These are phyloP conservation scores for Colletotrichum lini DNA, from an alignment of 2,329 filamentous ascomycete species.

Conservation along the genomic window DNA sequence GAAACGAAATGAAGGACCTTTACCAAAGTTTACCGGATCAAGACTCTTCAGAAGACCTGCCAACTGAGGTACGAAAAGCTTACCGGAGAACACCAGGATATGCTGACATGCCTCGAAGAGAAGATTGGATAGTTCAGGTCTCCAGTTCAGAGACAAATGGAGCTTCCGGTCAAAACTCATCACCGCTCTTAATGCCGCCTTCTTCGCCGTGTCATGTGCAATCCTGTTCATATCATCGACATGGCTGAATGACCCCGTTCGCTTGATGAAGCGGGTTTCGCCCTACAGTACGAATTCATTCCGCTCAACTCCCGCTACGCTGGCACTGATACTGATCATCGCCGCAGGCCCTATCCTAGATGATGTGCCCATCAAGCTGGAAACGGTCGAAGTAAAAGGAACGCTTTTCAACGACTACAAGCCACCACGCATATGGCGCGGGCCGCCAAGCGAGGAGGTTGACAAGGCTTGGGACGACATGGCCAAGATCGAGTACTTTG, in stretches of 20 bases:
- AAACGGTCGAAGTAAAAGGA: constrained; percentile 33
- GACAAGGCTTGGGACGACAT: constrained; percentile 45
- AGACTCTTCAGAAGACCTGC: constrained; percentile 18
- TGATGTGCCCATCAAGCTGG: constrained; percentile 21
- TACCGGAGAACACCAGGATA: too few species aligned
- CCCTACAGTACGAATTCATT: constrained; percentile 22
- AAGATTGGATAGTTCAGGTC: background rate
- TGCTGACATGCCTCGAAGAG: background rate
- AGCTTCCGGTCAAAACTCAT: constrained; percentile 19
- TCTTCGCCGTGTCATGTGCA: constrained; percentile 25
- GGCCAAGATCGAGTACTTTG: constrained; percentile 36
- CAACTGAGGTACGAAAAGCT: background rate
- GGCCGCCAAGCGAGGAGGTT: constrained; percentile 42
- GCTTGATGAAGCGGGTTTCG: constrained; percentile 31
- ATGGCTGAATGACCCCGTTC: constrained; percentile 28
- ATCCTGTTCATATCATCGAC: constrained; percentile 21
- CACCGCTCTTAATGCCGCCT: constrained; percentile 5
- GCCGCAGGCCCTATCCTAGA: constrained; percentile 28
- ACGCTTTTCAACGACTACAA: constrained; percentile 46
- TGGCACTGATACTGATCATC: background rate
- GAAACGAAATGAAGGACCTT: constrained; percentile 14
- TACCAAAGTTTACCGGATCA: constrained; percentile 12
- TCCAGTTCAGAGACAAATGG: background rate
- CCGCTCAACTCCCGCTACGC: fast-evolving
- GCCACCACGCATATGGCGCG: constrained; percentile 48